These are phyloP conservation scores for Microcos paniculata DNA, from an alignment of 345 rosid genomes.

Conservation along the genomic window DNA sequence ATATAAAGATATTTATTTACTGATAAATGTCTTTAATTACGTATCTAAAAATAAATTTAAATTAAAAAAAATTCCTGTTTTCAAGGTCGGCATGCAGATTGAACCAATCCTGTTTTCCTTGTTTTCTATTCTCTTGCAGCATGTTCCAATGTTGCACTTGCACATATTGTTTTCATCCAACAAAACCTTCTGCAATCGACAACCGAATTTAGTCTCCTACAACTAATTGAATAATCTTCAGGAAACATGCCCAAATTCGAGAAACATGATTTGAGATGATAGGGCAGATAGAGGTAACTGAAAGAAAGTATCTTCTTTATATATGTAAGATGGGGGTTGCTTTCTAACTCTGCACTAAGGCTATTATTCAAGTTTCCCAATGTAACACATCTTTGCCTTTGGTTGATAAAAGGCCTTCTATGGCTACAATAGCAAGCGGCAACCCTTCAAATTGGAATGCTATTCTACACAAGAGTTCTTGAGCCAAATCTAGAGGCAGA, in stretches of 20 bases:
- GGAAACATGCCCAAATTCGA: too few species aligned
- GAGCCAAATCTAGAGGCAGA: too few species aligned
- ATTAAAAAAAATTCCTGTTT: too few species aligned
- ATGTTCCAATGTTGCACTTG: background rate
- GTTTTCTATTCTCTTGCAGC: background rate
- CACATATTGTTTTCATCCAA: background rate
- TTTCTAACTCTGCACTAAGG: background rate
- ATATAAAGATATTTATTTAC: too few species aligned
- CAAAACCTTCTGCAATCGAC: too few species aligned
- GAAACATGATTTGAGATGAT: background rate
- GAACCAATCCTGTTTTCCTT: too few species aligned
- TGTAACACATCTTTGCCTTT: background rate
- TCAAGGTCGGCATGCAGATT: too few species aligned
- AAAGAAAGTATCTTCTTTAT: background rate
- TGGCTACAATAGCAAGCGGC: too few species aligned
- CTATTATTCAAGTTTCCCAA: background rate
- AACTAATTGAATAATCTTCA: background rate
- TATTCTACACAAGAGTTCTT: too few species aligned
- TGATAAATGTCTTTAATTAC: too few species aligned
- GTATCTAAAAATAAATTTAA: too few species aligned
- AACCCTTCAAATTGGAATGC: too few species aligned
- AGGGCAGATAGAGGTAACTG: background rate
- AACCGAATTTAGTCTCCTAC: background rate
- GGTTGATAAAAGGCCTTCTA: slow-evolving; percentile 7
- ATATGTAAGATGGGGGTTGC: background rate